These are phyloP conservation scores for Apiotrichum brassicae DNA, from an alignment of 1,284 basidiomycete genomes.

Conservation along the genomic window DNA sequence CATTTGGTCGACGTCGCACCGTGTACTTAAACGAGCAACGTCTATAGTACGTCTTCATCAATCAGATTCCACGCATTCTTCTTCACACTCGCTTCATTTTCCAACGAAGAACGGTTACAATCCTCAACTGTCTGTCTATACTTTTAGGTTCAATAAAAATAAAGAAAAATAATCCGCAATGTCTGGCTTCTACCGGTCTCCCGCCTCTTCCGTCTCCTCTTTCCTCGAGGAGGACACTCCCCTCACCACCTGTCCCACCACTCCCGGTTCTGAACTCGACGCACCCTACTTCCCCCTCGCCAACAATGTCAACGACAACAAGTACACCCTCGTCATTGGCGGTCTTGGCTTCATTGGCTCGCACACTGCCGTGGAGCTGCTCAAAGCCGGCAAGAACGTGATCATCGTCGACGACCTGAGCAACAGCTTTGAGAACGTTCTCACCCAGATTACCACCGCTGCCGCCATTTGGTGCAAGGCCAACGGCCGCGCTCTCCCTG, in stretches of 20 bases:
- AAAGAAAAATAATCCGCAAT: no score
- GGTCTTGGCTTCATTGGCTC: conserved; percentile 8
- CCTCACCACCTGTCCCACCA: conserved; percentile 1
- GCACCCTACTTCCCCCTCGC: not conserved
- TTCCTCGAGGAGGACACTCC: not conserved
- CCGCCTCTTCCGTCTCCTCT: not conserved
- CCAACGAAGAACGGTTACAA: no score
- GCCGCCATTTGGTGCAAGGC: conserved; percentile 1
- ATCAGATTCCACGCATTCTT: no score
- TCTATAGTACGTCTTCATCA: no score
- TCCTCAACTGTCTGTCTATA: no score
- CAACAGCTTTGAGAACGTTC: conserved; percentile 2
- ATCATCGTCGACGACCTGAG: conserved; percentile 10
- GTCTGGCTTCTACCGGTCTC: no score
- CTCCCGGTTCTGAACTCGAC: not conserved
- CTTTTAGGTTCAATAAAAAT: no score
- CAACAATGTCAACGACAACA: not conserved
- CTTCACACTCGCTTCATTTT: no score
- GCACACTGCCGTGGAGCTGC: conserved; percentile 9
- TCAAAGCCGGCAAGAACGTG: conserved; percentile 10
- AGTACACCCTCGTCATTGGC: conserved; percentile 8
- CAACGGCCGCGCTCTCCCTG: not conserved
- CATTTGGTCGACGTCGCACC: no score
- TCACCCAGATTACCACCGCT: not conserved
- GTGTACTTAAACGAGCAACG: no score